Evolutionary conservation across 164 flowering plant species (phyloP).

Genomic region (Vitis riparia): DNA sequence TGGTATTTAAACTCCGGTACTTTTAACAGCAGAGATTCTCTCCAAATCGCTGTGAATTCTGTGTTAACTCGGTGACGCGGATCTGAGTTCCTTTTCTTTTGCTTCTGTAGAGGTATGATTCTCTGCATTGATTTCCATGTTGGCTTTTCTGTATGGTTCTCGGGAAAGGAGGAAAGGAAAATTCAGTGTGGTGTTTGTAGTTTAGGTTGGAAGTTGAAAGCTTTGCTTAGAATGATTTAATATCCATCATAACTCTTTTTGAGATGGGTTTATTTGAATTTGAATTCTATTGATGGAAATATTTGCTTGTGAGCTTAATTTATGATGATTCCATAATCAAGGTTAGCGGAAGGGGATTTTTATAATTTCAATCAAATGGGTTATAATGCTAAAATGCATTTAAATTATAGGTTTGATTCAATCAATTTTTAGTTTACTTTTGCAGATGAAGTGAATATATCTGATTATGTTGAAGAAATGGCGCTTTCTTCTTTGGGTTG

Average conservation of each 20-base stretch:
- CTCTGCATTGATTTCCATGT: background rate
- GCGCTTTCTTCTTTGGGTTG: too few species aligned
- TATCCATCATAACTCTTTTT: background rate
- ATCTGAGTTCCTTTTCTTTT: background rate
- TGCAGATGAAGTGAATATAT: too few species aligned
- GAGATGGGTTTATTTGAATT: background rate
- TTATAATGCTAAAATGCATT: too few species aligned
- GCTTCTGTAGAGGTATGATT: background rate
- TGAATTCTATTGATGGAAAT: background rate
- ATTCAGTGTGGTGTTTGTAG: too few species aligned
- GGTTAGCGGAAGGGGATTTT: background rate
- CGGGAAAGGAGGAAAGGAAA: background rate
- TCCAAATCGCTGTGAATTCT: background rate
- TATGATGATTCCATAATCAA: background rate
- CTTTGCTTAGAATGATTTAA: too few species aligned
- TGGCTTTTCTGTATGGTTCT: background rate
- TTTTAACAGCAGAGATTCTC: slow-evolving; percentile 4
- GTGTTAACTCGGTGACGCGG: background rate
- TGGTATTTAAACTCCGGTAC: slow-evolving; percentile 1
- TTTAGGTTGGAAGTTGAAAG: too few species aligned
- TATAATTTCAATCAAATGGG: too few species aligned
- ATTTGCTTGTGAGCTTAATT: background rate
- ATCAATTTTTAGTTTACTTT: too few species aligned
- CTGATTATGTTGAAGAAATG: too few species aligned
- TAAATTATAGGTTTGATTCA: too few species aligned